Base-by-base conservation (phyloP, 306 rosid genomes). In the Fragaria vesca region DNA sequence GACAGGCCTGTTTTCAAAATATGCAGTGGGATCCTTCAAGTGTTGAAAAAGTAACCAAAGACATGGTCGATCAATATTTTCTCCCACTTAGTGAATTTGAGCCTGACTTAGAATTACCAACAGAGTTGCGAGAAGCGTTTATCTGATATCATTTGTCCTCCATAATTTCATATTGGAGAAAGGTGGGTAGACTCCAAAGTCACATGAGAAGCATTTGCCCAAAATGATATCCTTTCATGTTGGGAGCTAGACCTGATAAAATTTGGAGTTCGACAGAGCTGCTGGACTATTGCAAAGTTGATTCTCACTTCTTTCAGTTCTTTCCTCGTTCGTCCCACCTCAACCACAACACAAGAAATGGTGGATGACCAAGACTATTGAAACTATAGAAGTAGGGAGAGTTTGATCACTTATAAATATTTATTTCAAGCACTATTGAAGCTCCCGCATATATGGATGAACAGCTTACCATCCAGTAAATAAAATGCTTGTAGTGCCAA, bases 11-110 rank as follows among this genome's bases (percentile, higher is more conserved):
- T 51, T 69, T 76, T 69, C 4, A 18, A 71, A 82, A 57, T 50
- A 76, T 75, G 81, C 97, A 92, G 97, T 92, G 98, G 98, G 87
- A 94, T 87, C 98, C 98, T 82, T 97, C 97, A n/a, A 92, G 82
- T 26, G 77, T 94, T 80, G 97, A 89, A 48, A 86, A 81, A 83
- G 97, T 94, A 58, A 87, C 95, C 54, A 55, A 78, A 78, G 97
- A 92, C 74, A 88, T 92, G 98, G 97, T 94, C 80, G 90, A 86
- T 75, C 89, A 81, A 20, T 94, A 89, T 86, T 94, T 94, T 77
- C 85, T 81, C 78, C 92, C 88, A 62, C 73, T 88, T 4, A 86
- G 83, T 70, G 90, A 85, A 65, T 69, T 51, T 55, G 98, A 95
- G 87, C 88, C 97, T 48, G 95, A 84, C 70, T 76, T 95, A 12